These are phyloP conservation scores for Pleomassaria siparia DNA, from an alignment of 2,329 filamentous ascomycete genomes.

Conservation along the genomic window DNA sequence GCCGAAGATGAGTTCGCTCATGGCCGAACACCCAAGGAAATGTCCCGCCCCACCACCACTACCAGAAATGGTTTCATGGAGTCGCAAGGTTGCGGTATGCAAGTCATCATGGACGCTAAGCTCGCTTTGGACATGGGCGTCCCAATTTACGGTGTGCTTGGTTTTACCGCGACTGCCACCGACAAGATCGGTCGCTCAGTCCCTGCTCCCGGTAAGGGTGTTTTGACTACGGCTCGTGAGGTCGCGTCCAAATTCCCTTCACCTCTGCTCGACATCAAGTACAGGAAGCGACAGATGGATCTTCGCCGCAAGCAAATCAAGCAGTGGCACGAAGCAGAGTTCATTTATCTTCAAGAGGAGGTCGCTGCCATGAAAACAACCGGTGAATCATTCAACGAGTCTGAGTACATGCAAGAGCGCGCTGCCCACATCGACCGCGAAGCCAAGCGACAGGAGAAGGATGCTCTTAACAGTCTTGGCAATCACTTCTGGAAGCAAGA, in stretches of 20 bases:
- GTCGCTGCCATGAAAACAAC: constrained; percentile 83
- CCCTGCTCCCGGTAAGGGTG: constrained; percentile 93
- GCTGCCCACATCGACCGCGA: constrained; percentile 84
- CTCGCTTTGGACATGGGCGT: constrained; percentile 98
- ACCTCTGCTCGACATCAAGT: constrained; percentile 94
- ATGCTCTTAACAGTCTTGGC: constrained; percentile 86
- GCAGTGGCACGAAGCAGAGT: constrained; percentile 93
- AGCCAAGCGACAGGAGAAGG: constrained; percentile 86
- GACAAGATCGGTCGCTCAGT: constrained; percentile 99
- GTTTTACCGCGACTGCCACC: constrained; percentile 90
- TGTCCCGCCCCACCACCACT: constrained; percentile 96
- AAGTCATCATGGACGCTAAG: constrained; percentile 97
- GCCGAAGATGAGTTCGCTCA: constrained; percentile 95
- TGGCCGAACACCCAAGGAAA: constrained; percentile 91
- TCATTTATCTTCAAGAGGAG: constrained; percentile 91
- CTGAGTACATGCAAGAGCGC: constrained; percentile 83
- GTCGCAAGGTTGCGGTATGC: constrained; percentile 96
- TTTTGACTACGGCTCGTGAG: constrained; percentile 93
- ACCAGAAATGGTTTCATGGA: constrained; percentile 99
- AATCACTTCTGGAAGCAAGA: constrained; percentile 99
- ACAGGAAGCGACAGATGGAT: constrained; percentile 92
- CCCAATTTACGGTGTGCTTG: constrained; percentile 92
- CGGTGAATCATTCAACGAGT: constrained; percentile 71
- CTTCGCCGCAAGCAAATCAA: constrained; percentile 92
- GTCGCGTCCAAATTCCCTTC: constrained; percentile 89